Evolutionary conservation across 805 yeast genomes (phyloP), one percentile per base, ranked within the genome.

Genomic region (Yamadazyma kitorensis): DNA sequence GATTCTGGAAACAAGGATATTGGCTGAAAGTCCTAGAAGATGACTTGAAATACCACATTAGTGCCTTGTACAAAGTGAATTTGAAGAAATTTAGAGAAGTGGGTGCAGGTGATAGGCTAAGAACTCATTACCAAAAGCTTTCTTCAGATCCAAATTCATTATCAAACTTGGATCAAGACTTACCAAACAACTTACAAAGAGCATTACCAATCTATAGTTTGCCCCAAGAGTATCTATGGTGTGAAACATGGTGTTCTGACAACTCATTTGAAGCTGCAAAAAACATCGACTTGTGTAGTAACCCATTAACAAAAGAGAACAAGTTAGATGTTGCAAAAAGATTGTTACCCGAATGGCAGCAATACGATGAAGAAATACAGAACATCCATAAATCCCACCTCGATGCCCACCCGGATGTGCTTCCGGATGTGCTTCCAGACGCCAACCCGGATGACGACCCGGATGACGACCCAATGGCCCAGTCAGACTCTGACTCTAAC

Each of bases 1-100:
- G 93, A 43, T 93, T 91, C 61, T 93, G 98, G 98, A 82, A 87
- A 49, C 75, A 78, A 41, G 98, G 97, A 0, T 91, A 86, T 57
- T 91, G 98, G 98, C 64, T 76, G 39, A 68, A 70, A 3, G 69
- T 72, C 17, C 62, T 91, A 27, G 75, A 72, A 22, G 72, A 77
- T 25, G 70, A 71, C 7, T 62, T 68, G 21, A 82, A 77, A 37
- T 84, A 87, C 55, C 94, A 88, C 48, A 83, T 85, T 44, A 80
- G 94, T 57, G 96, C 96, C 0, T 66, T 85, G 15, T 88, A 78
- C 49, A 85, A 88, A 6, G 81, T 89, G 33, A 95, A 93, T 55
- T 68, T 93, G 55, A 61, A 66, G 15, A 62, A 61, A 36, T 82
- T 89, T 53, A 73, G 96, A 44, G 59, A 67, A 18, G 55, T 73